Evolutionary conservation across 176 grass and related monocot genomes (phyloP), one percentile per base, ranked within the genome.

Genomic region (Pontederia paniculata): DNA sequence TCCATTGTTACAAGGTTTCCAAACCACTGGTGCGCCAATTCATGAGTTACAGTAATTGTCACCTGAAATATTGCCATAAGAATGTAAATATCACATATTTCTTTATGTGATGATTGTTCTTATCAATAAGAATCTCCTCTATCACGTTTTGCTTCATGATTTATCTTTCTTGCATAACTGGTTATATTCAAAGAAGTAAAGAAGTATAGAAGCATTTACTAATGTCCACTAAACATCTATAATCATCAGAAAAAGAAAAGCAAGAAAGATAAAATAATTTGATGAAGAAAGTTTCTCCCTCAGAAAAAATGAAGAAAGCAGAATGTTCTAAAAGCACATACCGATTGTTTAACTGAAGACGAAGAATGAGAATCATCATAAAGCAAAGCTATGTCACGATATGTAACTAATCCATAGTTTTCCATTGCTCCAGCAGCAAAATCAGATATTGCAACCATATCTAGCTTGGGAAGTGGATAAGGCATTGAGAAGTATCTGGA

Each of bases 1-100:
- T 97, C 91, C 86, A 97, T 97, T 10, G 91, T 97, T 50, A 97
- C 86, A 72, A 97, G 91, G 71, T 97, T 97, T 31, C 91, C 91
- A 84, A 97, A 90, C 91, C 91, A 97, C 60, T 97, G 91, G 48
- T 97, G 91, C 48, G 91, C 91, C 74, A 97, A 81, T 69, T 97
- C 91, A 69, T 97, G 91, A 22, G 91, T 76, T 64, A 97, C 86
- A 42, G 83, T 87, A 76, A 97, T 83, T 55, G 86, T 86, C 45
- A 90, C 83, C 91, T 90, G 75, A 70, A 63, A 16, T 52, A 49
- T 56, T 75, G 48, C 48, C 17, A 55, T 50, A 50, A 17, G 48
- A 50, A 13, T 37, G 28, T 37, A 37, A 37, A 37, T 6, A 37
- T 37, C n/a, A n/a, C n/a, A n/a, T n/a, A n/a, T n/a, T n/a, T n/a